These are phyloP conservation scores for Phaffomyces antillensis DNA, from an alignment of 805 yeast genomes.

Conservation along the genomic window DNA sequence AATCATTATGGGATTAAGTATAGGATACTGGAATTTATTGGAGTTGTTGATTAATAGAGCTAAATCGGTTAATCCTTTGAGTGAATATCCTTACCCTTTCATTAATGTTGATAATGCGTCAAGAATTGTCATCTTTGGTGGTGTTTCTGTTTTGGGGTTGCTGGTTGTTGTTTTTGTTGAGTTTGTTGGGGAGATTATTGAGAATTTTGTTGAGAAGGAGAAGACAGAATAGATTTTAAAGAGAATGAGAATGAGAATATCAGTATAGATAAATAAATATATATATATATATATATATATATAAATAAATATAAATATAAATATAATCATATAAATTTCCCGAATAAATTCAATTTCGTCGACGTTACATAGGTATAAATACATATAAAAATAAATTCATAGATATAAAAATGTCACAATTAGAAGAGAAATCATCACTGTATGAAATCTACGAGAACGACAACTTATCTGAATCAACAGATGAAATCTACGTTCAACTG, in stretches of 20 bases:
- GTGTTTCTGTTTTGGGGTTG: constrained; percentile 35
- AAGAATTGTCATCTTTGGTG: constrained; percentile 41
- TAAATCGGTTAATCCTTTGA: neutral
- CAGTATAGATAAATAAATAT: neutral
- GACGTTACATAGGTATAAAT: neutral
- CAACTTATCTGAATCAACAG: constrained; percentile 1
- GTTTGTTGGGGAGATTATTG: constrained; percentile 18
- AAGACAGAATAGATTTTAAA: neutral
- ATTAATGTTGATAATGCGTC: constrained; percentile 42
- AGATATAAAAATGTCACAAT: constrained; percentile 4
- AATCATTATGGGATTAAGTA: constrained; percentile 33
- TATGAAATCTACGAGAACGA: constrained; percentile 4
- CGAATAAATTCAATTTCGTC: neutral
- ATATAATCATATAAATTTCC: neutral
- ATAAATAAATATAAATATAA: no score
- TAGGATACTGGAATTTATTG: constrained; percentile 47
- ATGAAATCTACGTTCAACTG: constrained; percentile 5
- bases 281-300: neutral
- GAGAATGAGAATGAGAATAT: neutral
- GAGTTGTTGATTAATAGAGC: constrained; percentile 18
- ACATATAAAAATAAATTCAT: neutral
- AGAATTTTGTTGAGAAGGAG: neutral
- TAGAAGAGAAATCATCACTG: constrained; percentile 5
- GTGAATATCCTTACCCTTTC: constrained; percentile 60
- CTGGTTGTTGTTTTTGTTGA: constrained; percentile 25